phyloP scores from a whole-genome alignment of 1,284 basidiomycete genomes.

The Tylopilus orsonianus region DNA sequence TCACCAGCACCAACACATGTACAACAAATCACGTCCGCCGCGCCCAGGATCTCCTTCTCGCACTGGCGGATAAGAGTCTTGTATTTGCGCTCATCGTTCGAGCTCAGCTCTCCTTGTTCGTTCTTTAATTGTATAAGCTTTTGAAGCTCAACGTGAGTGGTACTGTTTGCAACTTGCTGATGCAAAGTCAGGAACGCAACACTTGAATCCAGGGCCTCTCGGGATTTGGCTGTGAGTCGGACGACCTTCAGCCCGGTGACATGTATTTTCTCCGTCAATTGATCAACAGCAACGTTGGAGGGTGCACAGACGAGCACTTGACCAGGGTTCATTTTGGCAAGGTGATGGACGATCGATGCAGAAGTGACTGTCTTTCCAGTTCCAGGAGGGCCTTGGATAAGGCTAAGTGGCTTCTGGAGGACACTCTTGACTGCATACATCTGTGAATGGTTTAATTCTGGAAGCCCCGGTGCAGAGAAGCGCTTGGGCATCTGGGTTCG shows the following conservation, averaged over 20 bases:
- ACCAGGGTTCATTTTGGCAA: slow-evolving; percentile 99
- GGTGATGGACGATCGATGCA: slow-evolving; percentile 98
- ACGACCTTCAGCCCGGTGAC: slow-evolving; percentile 96
- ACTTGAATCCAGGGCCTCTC: slow-evolving; percentile 94
- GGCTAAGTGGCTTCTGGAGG: slow-evolving; percentile 94
- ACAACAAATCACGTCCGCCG: slow-evolving; percentile 97
- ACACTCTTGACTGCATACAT: slow-evolving; percentile 99
- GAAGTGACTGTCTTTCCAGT: slow-evolving; percentile 99
- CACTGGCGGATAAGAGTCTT: slow-evolving; percentile 93
- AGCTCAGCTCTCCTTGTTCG: slow-evolving; percentile 95
- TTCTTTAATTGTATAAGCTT: slow-evolving; percentile 98
- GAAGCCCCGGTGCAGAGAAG: slow-evolving; percentile 95
- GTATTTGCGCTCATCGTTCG: slow-evolving; percentile 96
- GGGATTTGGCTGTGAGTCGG: slow-evolving; percentile 94
- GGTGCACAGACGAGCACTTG: slow-evolving; percentile 99
- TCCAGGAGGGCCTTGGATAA: slow-evolving; percentile 98
- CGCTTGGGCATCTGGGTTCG: slow-evolving; percentile 94
- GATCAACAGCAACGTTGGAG: slow-evolving; percentile 99
- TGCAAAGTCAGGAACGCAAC: slow-evolving; percentile 94
- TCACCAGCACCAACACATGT: slow-evolving; percentile 99
- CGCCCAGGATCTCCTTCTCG: slow-evolving; percentile 94
- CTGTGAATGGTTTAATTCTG: slow-evolving; percentile 98
- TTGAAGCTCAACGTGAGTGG: slow-evolving; percentile 91
- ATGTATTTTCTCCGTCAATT: slow-evolving; percentile 98
- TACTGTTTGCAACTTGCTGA: slow-evolving; percentile 96